Percentiles rank a stretch among this genome's conserved stretches.
Conservation (phyloP, 2,329 filamentous ascomycete genomes). For the Fusarium nanum region DNA sequence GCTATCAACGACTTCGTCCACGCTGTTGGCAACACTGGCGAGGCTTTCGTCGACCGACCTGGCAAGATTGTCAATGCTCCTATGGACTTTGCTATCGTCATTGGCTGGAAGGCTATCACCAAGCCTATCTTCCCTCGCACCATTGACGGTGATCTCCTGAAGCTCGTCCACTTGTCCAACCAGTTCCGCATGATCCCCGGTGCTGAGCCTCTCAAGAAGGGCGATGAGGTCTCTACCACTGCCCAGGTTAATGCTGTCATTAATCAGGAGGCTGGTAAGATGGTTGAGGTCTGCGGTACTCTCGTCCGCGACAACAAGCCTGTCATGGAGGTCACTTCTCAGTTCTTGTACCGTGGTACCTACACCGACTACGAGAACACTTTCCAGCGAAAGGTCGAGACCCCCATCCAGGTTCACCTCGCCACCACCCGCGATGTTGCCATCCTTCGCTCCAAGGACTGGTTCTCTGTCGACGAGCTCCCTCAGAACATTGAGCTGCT, state of each 20-base stretch:
- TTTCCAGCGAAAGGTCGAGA: slow-evolving; percentile 97
- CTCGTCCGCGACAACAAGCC: slow-evolving; percentile 84
- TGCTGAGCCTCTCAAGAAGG: slow-evolving; percentile 93
- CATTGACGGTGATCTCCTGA: slow-evolving; percentile 95
- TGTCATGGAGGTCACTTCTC: slow-evolving; percentile 98
- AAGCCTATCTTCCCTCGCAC: slow-evolving; percentile 98
- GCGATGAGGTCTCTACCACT: slow-evolving; percentile 90
- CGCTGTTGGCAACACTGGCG: slow-evolving; percentile 95
- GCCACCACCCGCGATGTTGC: slow-evolving; percentile 91
- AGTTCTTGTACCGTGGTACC: slow-evolving; percentile 94
- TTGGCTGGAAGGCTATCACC: slow-evolving; percentile 98
- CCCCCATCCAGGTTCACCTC: slow-evolving; percentile 91
- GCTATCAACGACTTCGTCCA: slow-evolving; percentile 99
- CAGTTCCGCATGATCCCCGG: slow-evolving; percentile 98
- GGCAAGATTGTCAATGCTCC: slow-evolving; percentile 94
- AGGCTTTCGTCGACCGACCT: slow-evolving; percentile 95
- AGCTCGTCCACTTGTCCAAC: slow-evolving; percentile 96
- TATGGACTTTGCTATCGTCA: slow-evolving; percentile 99
- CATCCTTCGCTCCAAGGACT: slow-evolving; percentile 94
- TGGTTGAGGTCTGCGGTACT: slow-evolving; percentile 99
- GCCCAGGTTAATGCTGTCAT: slow-evolving; percentile 97
- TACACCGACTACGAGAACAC: slow-evolving; percentile 98
- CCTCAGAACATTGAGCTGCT: slow-evolving; percentile 83
- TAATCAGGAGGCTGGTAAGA: slow-evolving; percentile 98
- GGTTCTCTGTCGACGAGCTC: slow-evolving; percentile 85